Evolutionary conservation across 192 early-diverging fungal genomes (phyloP).

Genomic region (Coemansia sp.): DNA sequence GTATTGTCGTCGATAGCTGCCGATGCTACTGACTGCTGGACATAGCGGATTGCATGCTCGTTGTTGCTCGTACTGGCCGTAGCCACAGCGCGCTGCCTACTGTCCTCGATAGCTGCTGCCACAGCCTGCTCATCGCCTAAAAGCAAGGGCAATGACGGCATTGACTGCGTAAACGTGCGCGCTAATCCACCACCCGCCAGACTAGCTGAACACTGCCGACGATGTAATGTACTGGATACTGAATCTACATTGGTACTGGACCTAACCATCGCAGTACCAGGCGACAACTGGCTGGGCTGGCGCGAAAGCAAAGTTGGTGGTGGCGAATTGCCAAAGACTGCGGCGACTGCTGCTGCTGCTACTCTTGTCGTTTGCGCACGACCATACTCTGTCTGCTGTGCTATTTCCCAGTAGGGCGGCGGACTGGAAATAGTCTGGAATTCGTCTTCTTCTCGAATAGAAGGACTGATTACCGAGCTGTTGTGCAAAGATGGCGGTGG

Average conservation of each 20-base stretch:
- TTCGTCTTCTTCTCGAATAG: constrained; percentile 13
- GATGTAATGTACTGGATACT: neutral
- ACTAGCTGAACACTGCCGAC: neutral
- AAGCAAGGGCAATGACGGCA: constrained; percentile 10
- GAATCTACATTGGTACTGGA: neutral
- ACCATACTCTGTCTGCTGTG: constrained; percentile 22
- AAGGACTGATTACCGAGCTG: neutral
- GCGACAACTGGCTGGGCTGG: neutral
- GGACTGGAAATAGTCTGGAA: neutral
- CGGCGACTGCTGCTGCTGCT: neutral
- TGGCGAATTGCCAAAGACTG: neutral
- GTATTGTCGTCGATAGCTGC: neutral
- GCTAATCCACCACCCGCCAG: constrained; percentile 2
- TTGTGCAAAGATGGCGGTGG: constrained; percentile 24
- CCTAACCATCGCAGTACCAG: neutral
- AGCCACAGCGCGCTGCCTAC: neutral
- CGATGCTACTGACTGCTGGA: constrained; percentile 5
- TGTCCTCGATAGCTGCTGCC: constrained; percentile 15
- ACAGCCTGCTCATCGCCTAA: constrained; percentile 13
- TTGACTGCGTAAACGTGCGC: constrained; percentile 26
- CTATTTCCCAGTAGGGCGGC: constrained; percentile 32
- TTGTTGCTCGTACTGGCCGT: constrained; percentile 14
- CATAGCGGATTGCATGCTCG: constrained; percentile 2
- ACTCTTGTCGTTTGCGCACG: neutral
- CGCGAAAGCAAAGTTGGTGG: neutral